These are phyloP conservation scores for Colletotrichum cordylinicola DNA, from an alignment of 2,329 filamentous ascomycete genomes.

Conservation along the genomic window DNA sequence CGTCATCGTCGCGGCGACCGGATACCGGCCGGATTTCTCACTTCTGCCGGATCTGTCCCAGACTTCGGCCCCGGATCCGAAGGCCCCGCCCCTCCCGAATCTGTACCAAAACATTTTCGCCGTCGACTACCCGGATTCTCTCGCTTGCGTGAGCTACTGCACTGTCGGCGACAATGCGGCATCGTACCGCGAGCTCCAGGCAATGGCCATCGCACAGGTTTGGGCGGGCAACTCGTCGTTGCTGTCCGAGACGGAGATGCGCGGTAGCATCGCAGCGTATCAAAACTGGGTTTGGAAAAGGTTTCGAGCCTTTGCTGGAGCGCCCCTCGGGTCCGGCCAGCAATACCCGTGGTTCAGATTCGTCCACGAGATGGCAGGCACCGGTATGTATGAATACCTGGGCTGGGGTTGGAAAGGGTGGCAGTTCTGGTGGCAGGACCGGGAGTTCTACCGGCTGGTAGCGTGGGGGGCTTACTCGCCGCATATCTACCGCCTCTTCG, in stretches of 20 bases:
- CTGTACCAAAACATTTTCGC: constrained; percentile 53
- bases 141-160: constrained; percentile 47
- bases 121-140: constrained; percentile 43
- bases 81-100: constrained; percentile 33
- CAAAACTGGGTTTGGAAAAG: constrained; percentile 36
- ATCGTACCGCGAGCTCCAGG: constrained; percentile 45
- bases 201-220: constrained; percentile 40
- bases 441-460: constrained; percentile 40
- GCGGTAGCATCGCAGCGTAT: constrained; percentile 35
- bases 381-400: constrained; percentile 42
- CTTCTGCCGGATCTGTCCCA: constrained; percentile 29
- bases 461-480: constrained; percentile 46
- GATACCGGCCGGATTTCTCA: constrained; percentile 36
- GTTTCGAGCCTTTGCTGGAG: constrained; percentile 29
- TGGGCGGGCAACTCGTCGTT: constrained; percentile 34
- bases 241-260: constrained; percentile 41
- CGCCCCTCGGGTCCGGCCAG: constrained; percentile 31
- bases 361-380: constrained; percentile 47
- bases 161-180: constrained; percentile 38
- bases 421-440: constrained; percentile 46
- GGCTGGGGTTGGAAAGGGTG: constrained; percentile 46
- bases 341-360: constrained; percentile 42
- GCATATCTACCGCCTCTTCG: constrained; percentile 45
- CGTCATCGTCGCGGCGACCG: constrained; percentile 38
- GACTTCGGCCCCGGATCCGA: constrained; percentile 28